Evolutionary conservation across 768 basidiomycete genomes (phyloP), one percentile per base, ranked within the genome.

Genomic region (Suillus plorans): DNA sequence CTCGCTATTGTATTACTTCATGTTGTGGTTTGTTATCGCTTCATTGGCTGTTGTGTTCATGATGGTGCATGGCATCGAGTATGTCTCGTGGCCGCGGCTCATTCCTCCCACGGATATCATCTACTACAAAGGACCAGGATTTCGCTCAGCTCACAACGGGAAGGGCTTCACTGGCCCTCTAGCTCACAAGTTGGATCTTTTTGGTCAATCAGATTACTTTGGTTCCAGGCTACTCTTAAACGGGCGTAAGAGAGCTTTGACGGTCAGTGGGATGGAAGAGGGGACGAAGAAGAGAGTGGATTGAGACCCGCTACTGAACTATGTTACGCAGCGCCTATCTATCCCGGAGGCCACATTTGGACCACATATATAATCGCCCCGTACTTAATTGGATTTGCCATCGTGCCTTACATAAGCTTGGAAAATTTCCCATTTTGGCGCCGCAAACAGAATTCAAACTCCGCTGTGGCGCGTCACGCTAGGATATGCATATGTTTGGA

Each of bases 51-150:
- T 90, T 64, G 69, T 80, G 53, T 95, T 92, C 78, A 94, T 99
- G 68, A 68, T 89, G 70, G 76, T 85, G n/a, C 85, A 97, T 76
- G 97, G 96, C 44, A 88, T 96, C 68, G 92, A 95, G 66, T 99
- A 97, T 73, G 97, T 99, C 62, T 86, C 91, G 18, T 98, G 95
- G 93, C 97, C 97, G 14, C 86, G 90, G 13, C 83, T 99, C 62
- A 85, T 91, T 67, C 91, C 94, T 0, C 87, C 89, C 5, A 80
- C 81, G 36, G 92, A 94, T 63, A 81, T 89, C 60, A 89, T 99
- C 63, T 88, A 91, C 72, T 99, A 98, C 76, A 82, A 84, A 57
- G 97, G 97, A 18, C 91, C 94, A 41, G 96, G 95, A 5, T 94
- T 85, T 80, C 89, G 92, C 42, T 90, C 92, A 5, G 86, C 80